Base-by-base conservation (phyloP, 2,329 filamentous ascomycete genomes). In the Neopestalotiopsis rosae region DNA sequence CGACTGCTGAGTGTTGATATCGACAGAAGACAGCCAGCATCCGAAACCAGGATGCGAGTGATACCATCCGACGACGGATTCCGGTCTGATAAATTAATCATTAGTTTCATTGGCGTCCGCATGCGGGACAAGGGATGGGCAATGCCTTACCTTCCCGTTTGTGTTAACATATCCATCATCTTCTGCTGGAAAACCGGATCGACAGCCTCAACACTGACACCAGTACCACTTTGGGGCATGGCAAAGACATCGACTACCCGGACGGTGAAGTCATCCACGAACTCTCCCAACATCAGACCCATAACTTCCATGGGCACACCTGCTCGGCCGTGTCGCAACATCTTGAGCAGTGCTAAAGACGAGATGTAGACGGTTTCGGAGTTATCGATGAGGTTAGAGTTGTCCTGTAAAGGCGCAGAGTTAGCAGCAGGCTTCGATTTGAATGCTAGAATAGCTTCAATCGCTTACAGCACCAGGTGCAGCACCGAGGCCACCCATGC, bases 241-340 rank as follows among this genome's bases (percentile, higher is more conserved):
- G 96, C 96, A 82, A 99, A 99, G 34, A 99, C 96, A 82, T 99
- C 96, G 74, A 98, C 95, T 14, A 99, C 96, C 74, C 95, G 92
- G 71, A 99, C 96, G 69, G 96, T 99, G 84, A 98, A 99, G 84
- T 98, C 96, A 79, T 99, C 96, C 70, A 99, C 95, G 76, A 99
- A 98, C 81, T 98, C 96, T 81, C 96, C 96, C 77, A 98, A 84
- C 96, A 99, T 99, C 80, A 99, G 86, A 71, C 96, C 96, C 96
- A 99, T 99, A 81, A 99, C 96, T 87, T 99, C 96, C 96, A 99
- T 99, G 24, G 96, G 96, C 73, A 99, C 96, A 85, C 96, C 96
- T 56, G 96, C 96, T 74, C 96, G 92, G 73, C 96, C 96, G 83
- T 99, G 96, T 80, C 96, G 92, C 82, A 99, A 88, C 96, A 99